Percentiles rank a stretch among this genome's conserved stretches.
Conservation (phyloP, 2,329 filamentous ascomycete genomes). For the Ophiostoma piceae region DNA sequence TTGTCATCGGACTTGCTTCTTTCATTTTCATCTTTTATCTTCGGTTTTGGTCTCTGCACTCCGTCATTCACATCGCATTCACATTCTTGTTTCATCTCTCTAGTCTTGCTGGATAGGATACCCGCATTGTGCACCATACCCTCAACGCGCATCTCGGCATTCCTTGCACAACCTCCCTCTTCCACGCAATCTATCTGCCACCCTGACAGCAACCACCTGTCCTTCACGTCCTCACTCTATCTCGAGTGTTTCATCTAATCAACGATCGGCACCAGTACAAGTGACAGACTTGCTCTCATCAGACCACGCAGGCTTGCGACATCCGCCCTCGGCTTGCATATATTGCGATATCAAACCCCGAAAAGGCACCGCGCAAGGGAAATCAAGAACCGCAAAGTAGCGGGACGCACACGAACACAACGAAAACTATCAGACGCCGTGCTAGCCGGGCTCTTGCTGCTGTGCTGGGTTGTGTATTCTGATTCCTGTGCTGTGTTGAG, state of each 20-base stretch:
- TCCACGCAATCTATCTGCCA: background rate
- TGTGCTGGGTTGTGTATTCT: background rate
- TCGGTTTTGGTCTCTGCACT: background rate
- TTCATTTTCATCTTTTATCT: background rate
- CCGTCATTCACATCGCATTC: too few relatives aligned
- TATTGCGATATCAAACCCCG: background rate
- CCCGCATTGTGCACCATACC: background rate
- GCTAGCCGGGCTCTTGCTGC: constrained; percentile 16
- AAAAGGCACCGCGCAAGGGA: background rate
- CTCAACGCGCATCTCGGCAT: background rate
- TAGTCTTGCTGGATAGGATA: background rate
- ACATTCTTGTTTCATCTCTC: background rate
- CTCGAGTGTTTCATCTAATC: background rate
- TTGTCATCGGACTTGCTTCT: background rate
- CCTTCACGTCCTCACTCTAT: background rate
- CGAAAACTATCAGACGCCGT: constrained; percentile 17
- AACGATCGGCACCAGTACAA: background rate
- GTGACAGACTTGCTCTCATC: background rate
- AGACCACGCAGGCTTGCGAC: background rate
- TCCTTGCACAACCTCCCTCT: background rate
- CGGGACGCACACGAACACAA: constrained; percentile 9
- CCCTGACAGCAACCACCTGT: background rate
- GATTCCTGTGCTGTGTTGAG: background rate
- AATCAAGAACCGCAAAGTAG: background rate
- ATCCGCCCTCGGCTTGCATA: background rate